Base-by-base conservation (phyloP, 2,329 filamentous ascomycete species). In the Colletotrichum gloeosporioides region DNA sequence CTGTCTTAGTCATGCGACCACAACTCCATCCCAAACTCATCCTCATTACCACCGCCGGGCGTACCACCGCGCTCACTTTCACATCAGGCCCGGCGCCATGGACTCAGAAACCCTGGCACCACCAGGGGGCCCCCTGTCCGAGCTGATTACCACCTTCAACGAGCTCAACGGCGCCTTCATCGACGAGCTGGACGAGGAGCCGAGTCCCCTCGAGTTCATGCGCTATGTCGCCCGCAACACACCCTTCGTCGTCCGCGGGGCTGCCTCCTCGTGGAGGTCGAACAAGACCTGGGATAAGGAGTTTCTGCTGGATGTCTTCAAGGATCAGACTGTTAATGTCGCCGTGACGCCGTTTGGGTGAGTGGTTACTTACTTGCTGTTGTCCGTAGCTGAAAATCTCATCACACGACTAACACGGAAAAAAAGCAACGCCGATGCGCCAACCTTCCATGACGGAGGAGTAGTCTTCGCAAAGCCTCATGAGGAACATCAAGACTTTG, bases 121-220 rank as follows among this genome's bases (percentile, higher is more conserved):
- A 13, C 34, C 61, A 13, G 74, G 18, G 16, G 88, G 89, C 77
- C 85, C 89, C 15, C 83, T 90, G 74, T 82, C 80, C 27, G 88
- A 90, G 73, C 89, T 96, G 27, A 90, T 96, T 78, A 88, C 86
- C 13, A 91, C 89, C n/a, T 96, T 95, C 84, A 91, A 94, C 80
- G 94, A 95, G 79, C 90, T 96, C 71, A 96, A 96, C 81, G 84
- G 88, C 72, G 82, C 86, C 27, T 79, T 81, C 18, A 87, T 96
- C 73, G 90, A 94, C 62, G 91, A 92, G 79, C 88, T 96, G 4
- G 59, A 87, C 16, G 87, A 90, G 57, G 91, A 93, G 65, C 95
- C 95, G 6, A 94, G 92, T 32, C 90, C 95, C 1, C 89, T 97
- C 8, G 93, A 96, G 81, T 96, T 96, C 82, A 94, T 96, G 92